Base-by-base conservation (phyloP, 768 basidiomycete species). In the Lentinula boryana region DNA sequence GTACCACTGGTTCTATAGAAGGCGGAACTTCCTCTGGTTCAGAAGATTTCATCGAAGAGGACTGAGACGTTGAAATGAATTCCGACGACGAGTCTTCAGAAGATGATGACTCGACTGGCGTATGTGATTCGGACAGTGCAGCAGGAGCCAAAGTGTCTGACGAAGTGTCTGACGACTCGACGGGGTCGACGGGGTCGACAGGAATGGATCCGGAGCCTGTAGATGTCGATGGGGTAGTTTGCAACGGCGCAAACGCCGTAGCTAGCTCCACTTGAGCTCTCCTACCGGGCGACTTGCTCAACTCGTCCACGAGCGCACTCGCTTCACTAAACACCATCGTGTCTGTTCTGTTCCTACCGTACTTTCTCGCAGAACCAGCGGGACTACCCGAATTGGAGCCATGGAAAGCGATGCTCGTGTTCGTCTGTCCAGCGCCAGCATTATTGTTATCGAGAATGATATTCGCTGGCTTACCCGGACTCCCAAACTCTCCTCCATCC, bases 321-420 rank as follows among this genome's bases (percentile, higher is more conserved):
- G 58, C 41, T 4, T 63, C 62, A 31, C 57, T 63, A 69, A 79
- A 77, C 49, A 84, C 77, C 83, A 84, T 84, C 6, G 83, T 84
- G 60, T 83, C 83, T 16, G 82, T 84, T 46, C 82, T 71, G 64
- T 63, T 76, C 23, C 81, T 75, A 10, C 81, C 76, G 31, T 70
- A 63, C 51, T 65, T 70, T 2, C 77, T 71, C 21, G 40, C 55
- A 46, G 77, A 72, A 59, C 72, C 74, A 56, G 63, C 62, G 4
- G 64, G 63, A 38, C 44, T 46, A 46, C 18, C 21, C 3, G n/a
- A 44, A 10, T n/a, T 8, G 43, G 41, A 32, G 56, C 27, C 15
- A 13, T 27, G 10, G 31, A 46, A 9, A 23, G 57, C 1, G n/a
- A 38, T n/a, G 27, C 8, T 13, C 16, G n/a, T 27, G 18, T 9